Evolutionary conservation across 345 rosid species (phyloP), one percentile per base, ranked within the genome.

Genomic region (Brassica rapa): DNA sequence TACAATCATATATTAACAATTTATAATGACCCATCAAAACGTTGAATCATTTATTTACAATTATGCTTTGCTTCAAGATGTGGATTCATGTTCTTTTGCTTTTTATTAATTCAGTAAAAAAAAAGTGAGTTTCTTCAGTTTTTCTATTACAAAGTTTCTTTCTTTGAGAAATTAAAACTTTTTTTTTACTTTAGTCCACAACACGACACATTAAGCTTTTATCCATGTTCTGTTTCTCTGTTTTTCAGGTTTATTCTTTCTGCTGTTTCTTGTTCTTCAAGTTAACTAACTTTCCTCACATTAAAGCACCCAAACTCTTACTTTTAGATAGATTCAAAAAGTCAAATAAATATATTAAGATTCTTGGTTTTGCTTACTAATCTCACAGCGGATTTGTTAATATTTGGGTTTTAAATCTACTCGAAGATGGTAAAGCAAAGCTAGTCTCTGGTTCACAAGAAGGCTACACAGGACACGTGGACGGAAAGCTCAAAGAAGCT

Each of bases 401-500:
- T 25, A 39, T 41, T 68, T 60, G 41, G 23, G 7, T 30, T 39
- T 71, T 72, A 37, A 70, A 66, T 73, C 43, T 80, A 33, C 49
- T 82, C 4, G 87, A 91, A 96, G 99, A 89, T 83, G 86, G 89
- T 87, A 90, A 92, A 79, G 88, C 97, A 37, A 91, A 89, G 89
- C 84, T 91, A 24, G 79, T 91, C 71, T 89, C 93, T 37, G 99
- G 99, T 68, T 96, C 98, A 4, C 82, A 87, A 19, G 97, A 93
- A 79, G 99, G 98, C 75, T 82, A 86, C 77, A 73, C 89, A n/a
- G 99, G 98, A 39, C 96, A 93, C 72, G 89, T 93, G 21, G 98
- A 96, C 62, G 99, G 99, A 12, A 91, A 85, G 81, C 82, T 70
- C 2, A 89, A 90, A 71, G 97, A 90, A 65, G 89, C 97, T 1